Conservation (phyloP, 768 basidiomycete species). For the Hypholoma sublateritium region DNA sequence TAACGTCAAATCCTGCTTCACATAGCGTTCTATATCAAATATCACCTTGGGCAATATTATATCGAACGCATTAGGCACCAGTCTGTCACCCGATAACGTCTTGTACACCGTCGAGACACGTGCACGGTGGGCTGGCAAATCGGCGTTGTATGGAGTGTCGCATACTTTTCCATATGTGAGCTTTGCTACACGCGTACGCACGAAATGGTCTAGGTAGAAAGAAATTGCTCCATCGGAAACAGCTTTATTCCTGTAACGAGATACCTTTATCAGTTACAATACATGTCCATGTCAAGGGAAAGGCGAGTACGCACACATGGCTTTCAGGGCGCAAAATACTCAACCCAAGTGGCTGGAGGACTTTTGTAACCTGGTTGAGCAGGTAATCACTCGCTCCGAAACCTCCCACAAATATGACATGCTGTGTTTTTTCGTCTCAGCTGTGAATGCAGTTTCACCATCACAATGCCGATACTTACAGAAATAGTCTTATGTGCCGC, state of each 20-base stretch:
- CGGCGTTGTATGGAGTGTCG: slow-evolving; percentile 30
- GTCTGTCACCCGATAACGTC: slow-evolving; percentile 35
- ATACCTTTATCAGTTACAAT: background rate
- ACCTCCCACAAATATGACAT: slow-evolving; percentile 54
- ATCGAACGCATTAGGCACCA: slow-evolving; percentile 39
- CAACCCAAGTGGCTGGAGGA: slow-evolving; percentile 36
- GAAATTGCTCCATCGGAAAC: slow-evolving; percentile 52
- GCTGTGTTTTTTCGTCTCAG: slow-evolving; percentile 20
- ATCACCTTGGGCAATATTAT: slow-evolving; percentile 42
- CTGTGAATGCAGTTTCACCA: background rate
- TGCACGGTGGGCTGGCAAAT: slow-evolving; percentile 37
- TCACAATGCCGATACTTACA: slow-evolving; percentile 16
- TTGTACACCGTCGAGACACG: slow-evolving; percentile 31
- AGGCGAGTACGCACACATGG: slow-evolving; percentile 55
- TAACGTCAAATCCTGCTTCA: background rate
- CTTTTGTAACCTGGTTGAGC: slow-evolving; percentile 38
- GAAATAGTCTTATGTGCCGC: slow-evolving; percentile 28
- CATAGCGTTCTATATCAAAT: background rate
- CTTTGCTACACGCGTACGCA: slow-evolving; percentile 46
- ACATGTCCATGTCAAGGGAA: background rate
- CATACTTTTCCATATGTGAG: slow-evolving; percentile 48
- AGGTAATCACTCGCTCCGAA: slow-evolving; percentile 60
- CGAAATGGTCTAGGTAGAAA: slow-evolving; percentile 47
- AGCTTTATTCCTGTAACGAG: slow-evolving; percentile 27
- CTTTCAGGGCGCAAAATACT: slow-evolving; percentile 50